Conservation (phyloP, 1,284 basidiomycete genomes). For the Trichosporon ovoides region DNA sequence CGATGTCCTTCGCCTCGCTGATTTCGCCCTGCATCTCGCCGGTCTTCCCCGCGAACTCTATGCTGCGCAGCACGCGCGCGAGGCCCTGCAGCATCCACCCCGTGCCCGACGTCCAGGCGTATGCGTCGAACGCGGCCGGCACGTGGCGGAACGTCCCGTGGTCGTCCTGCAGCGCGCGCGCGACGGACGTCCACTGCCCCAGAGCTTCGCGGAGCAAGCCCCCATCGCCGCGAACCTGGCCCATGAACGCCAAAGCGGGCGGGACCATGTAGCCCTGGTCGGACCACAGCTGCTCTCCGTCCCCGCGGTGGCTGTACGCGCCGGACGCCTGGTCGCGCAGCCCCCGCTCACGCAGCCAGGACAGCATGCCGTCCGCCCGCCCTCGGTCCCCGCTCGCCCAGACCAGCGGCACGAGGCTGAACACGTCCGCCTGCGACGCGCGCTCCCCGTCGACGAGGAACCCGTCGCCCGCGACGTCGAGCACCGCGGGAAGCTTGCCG, state of each 20-base stretch:
- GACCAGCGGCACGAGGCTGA: background rate
- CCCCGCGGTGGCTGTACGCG: slow-evolving; percentile 26
- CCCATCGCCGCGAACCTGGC: slow-evolving; percentile 50
- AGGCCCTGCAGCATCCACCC: slow-evolving; percentile 35
- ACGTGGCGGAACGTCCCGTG: slow-evolving; percentile 52
- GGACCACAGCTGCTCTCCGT: slow-evolving; percentile 51
- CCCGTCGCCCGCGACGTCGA: background rate
- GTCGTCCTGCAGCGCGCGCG: slow-evolving; percentile 49
- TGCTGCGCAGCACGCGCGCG: slow-evolving; percentile 25
- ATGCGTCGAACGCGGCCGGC: slow-evolving; percentile 50
- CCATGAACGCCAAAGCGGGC: slow-evolving; percentile 58
- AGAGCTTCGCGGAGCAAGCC: slow-evolving; percentile 52
- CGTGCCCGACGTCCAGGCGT: slow-evolving; percentile 56
- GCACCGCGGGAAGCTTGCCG: background rate
- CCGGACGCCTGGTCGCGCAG: background rate
- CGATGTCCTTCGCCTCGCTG: slow-evolving; percentile 53
- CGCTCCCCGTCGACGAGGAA: background rate
- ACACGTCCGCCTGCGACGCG: background rate
- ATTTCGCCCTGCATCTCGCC: slow-evolving; percentile 36
- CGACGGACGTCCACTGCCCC: slow-evolving; percentile 54
- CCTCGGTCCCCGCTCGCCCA: background rate
- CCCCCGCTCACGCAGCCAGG: background rate
- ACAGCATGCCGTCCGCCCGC: background rate
- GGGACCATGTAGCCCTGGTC: slow-evolving; percentile 61
- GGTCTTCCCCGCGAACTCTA: slow-evolving; percentile 13